Evolutionary conservation across 2,329 filamentous ascomycete genomes (phyloP), one percentile per base, ranked within the genome.

Genomic region (Monilinia laxa): DNA sequence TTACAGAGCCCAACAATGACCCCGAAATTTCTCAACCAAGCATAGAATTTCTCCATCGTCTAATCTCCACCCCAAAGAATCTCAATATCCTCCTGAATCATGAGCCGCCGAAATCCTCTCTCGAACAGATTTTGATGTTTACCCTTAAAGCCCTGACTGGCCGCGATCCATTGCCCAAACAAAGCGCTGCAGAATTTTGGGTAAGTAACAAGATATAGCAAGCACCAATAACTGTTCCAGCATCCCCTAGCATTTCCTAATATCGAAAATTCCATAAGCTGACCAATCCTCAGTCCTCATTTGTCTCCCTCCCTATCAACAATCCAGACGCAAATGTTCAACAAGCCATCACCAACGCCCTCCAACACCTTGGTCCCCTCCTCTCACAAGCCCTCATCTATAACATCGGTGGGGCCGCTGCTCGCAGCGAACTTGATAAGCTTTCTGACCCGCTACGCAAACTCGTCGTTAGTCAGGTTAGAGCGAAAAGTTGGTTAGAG

Each of bases 181-280:
- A 84, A 40, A 85, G 90, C 3, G 85, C 91, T 1, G 85, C 88
- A 11, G 86, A 90, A 38, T 91, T 96, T 69, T 95, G 92, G 90
- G 87, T 90, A 78, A 71, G 68, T 40, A 23, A 20, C 42, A 18
- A 9, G 31, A 51, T 5, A 60, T 25, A 51, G n/a, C 47, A 51
- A 23, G 9, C n/a, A n/a, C 14, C 5, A 49, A 5, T 10, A 49
- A 5, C 14, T 14, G 10, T 31, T 4, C 47, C 45, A 49, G 20
- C 7, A 4, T 25, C 28, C 35, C 3, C 4, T 28, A 4, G 16
- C 23, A 35, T 28, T 12, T 54, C 42, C n/a, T 45, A 20, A 25
- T 20, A 9, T 23, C 7, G 45, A 60, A 16, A 18, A 55, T 3
- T 4, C 9, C 38, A 11, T 20, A 63, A 35, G 23, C 66, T 35